Evolutionary conservation across 2,329 filamentous ascomycete genomes (phyloP).

Genomic region (Sporothrix humicola): DNA sequence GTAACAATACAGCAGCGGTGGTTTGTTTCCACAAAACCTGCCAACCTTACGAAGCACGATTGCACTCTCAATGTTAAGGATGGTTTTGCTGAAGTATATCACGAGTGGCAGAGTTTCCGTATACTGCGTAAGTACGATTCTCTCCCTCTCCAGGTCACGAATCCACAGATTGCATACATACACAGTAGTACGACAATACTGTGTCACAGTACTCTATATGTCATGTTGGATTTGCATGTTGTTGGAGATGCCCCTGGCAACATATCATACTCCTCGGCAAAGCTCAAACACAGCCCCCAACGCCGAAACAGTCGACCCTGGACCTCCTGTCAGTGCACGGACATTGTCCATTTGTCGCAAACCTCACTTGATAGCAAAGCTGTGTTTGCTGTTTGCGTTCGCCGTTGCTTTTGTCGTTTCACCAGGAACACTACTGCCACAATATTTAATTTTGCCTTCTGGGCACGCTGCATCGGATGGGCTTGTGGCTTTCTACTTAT

Average conservation of each 20-base stretch:
- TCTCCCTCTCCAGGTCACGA: no score
- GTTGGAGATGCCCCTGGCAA: not conserved
- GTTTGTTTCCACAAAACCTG: not conserved
- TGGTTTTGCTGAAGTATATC: no score
- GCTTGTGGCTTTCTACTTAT: no score
- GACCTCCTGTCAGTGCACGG: not conserved
- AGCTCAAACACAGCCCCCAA: constrained; percentile 20
- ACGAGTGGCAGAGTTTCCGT: no score
- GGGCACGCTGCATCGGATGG: no score
- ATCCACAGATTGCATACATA: no score
- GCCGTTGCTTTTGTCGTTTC: not conserved
- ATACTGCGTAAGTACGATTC: no score
- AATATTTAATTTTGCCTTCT: no score
- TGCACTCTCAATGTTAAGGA: no score
- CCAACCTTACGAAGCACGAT: not conserved
- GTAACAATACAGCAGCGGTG: not conserved
- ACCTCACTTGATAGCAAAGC: not conserved
- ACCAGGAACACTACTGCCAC: no score
- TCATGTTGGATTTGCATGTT: not conserved
- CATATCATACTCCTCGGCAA: not conserved
- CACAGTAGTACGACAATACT: no score
- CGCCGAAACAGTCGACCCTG: constrained; percentile 4
- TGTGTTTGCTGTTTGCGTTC: not conserved
- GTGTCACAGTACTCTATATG: no score
- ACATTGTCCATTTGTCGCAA: not conserved